Base-by-base conservation (phyloP, 371 early-diverging fungal genomes). In the Zychaea mexicana region DNA sequence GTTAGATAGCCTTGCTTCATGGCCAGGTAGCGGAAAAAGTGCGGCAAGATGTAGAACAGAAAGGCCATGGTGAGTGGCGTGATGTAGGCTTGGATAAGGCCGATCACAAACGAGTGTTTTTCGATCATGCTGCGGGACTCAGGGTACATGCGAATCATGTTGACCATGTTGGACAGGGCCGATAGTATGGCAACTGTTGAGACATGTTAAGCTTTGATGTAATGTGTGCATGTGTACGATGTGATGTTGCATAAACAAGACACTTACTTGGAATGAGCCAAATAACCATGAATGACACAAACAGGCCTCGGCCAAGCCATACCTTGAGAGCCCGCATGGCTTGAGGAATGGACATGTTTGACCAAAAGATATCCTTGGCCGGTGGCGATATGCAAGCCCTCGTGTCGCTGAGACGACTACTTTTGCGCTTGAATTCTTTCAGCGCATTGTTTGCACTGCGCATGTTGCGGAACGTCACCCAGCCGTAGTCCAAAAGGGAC, bases 311-410 rank as follows among this genome's bases (percentile, higher is more conserved):
- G 8, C 88, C 86, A 33, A 81, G 69, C 72, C 87, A 68, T 46
- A 76, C 70, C 4, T 90, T 83, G 3, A 81, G 62, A 53, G 72
- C 62, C 22, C 83, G 79, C 31, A 79, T 72, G 26, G 76, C 67
- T 17, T 70, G 65, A 6, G 82, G 71, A 59, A 90, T 77, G 52
- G 87, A 82, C 52, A 88, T 79, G 61, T 92, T 93, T 36, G 82
- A 75, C 94, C 94, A 94, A 47, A 91, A 79, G 28, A 94, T 83
- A 71, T 93, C 91, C 47, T 87, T 82, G 52, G 91, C 89, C 13
- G 85, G 78, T 21, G 94, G 94, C 19, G 88, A 83, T 22, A 86
- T 58, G 39, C 77, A 74, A 3, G 84, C 67, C 21, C 33, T 30
- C 26, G 26, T 24, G 15, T 52, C n/a, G 21, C 17, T 17, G 4